A percentile compares a stretch with the other conserved stretches of the same genome.
Conservation (phyloP, 2,329 filamentous ascomycete species). For the Penicillium sp. region DNA sequence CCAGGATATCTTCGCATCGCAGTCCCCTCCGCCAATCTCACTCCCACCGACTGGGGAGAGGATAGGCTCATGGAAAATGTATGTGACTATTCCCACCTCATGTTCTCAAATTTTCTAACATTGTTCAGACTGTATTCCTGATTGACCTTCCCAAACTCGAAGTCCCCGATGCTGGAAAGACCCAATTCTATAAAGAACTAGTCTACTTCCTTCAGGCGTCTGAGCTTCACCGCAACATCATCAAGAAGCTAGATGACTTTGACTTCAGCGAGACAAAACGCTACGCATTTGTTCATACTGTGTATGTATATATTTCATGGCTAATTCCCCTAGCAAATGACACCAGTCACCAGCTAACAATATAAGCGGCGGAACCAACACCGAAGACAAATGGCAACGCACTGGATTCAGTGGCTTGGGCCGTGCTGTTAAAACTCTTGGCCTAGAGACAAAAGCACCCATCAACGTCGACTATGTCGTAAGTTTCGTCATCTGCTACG, state of each 20-base stretch:
- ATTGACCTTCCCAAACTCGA: slow-evolving; percentile 71
- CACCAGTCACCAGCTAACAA: slow-evolving; percentile 6
- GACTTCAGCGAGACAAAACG: slow-evolving; percentile 73
- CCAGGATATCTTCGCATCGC: slow-evolving; percentile 71
- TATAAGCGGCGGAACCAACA: slow-evolving; percentile 57
- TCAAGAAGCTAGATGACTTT: slow-evolving; percentile 70
- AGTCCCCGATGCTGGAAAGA: slow-evolving; percentile 30
- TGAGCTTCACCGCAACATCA: slow-evolving; percentile 61
- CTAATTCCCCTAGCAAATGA: neutral
- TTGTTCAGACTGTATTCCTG: slow-evolving; percentile 70
- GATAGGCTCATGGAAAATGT: slow-evolving; percentile 76
- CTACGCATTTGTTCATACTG: slow-evolving; percentile 80
- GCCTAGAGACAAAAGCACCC: slow-evolving; percentile 54
- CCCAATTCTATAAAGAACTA: slow-evolving; percentile 68
- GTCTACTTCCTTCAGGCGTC: slow-evolving; percentile 67
- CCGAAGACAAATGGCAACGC: slow-evolving; percentile 45
- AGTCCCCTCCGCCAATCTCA: slow-evolving; percentile 82
- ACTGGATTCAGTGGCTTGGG: slow-evolving; percentile 76
- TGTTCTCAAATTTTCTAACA: slow-evolving; percentile 11
- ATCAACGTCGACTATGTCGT: slow-evolving; percentile 73
- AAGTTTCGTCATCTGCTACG: slow-evolving; percentile 25
- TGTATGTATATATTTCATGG: slow-evolving; percentile 53
- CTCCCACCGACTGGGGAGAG: slow-evolving; percentile 87
- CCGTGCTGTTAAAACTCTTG: slow-evolving; percentile 62
- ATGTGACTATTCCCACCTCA: slow-evolving; percentile 22